Evolutionary conservation across 2,329 filamentous ascomycete species (phyloP).

Genomic region (Gaeumannomyces tritici): DNA sequence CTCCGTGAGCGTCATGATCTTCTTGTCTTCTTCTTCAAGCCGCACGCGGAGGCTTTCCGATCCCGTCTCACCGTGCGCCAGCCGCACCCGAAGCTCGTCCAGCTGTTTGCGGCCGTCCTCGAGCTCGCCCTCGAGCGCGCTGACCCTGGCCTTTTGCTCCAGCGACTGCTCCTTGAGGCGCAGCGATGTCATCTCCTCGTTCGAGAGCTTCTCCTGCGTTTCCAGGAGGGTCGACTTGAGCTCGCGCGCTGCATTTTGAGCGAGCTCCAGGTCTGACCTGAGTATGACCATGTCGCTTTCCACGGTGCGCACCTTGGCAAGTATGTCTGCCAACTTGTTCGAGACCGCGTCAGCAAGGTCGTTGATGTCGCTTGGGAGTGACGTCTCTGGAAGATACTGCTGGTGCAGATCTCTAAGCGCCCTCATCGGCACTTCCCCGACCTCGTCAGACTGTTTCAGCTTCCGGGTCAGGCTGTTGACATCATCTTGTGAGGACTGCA

Average conservation of each 20-base stretch:
- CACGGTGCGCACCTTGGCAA: constrained; percentile 48
- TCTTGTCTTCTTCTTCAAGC: constrained; percentile 66
- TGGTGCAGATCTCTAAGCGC: constrained; percentile 53
- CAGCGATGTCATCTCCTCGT: constrained; percentile 39
- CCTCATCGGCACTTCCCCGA: constrained; percentile 39
- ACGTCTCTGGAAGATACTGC: constrained; percentile 41
- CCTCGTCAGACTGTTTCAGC: constrained; percentile 39
- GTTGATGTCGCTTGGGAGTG: constrained; percentile 40
- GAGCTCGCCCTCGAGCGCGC: constrained; percentile 46
- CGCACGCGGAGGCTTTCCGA: constrained; percentile 69
- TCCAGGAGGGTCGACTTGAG: constrained; percentile 48
- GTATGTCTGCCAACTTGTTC: constrained; percentile 44
- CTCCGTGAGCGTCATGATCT: constrained; percentile 56
- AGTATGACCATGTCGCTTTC: constrained; percentile 51
- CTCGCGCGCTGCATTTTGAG: constrained; percentile 43
- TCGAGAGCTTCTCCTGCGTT: constrained; percentile 40
- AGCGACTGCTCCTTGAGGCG: constrained; percentile 44
- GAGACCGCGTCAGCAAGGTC: constrained; percentile 53
- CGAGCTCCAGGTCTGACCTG: constrained; percentile 53
- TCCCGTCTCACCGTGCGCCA: constrained; percentile 75
- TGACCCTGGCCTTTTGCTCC: constrained; percentile 42
- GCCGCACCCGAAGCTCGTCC: constrained; percentile 55
- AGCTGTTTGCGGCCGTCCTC: constrained; percentile 62
- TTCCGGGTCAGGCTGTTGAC: constrained; percentile 39
- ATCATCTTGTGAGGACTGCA: constrained; percentile 46